phyloP scores from a whole-genome alignment of 169 alveolate species.

The Plasmodium knowlesi region DNA sequence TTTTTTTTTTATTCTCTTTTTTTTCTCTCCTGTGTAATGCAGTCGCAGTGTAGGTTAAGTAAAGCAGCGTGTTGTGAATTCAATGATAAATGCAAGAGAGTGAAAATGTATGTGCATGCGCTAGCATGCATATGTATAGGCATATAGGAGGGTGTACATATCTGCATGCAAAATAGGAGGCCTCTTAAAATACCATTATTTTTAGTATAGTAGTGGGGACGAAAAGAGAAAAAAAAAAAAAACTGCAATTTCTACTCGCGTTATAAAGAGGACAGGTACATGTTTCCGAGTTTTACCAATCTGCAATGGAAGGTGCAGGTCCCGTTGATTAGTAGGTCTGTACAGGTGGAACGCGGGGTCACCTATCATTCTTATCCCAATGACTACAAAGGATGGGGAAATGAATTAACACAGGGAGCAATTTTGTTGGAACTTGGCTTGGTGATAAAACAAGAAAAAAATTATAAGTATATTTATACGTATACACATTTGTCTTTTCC shows the following conservation, averaged over 20 bases:
- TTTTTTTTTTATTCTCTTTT: not conserved
- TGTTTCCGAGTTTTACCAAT: not conserved
- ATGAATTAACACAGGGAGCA: not conserved
- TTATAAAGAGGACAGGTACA: not conserved
- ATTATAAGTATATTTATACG: not conserved
- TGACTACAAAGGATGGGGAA: not conserved
- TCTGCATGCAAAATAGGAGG: not conserved
- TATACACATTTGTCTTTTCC: not conserved
- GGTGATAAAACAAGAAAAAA: not conserved
- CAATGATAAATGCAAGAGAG: not conserved
- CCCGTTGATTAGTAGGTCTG: not conserved
- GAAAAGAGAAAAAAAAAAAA: not conserved
- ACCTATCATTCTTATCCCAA: not conserved
- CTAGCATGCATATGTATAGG: not conserved
- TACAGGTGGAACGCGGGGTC: not conserved
- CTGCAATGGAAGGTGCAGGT: not conserved
- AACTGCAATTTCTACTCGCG: not conserved
- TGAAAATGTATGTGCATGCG: not conserved
- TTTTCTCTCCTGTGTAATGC: not conserved
- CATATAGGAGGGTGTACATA: not conserved
- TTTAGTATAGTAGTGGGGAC: not conserved
- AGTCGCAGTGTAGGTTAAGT: not conserved
- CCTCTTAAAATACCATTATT: not conserved
- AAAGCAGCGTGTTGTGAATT: not conserved
- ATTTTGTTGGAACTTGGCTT: not conserved